Evolutionary conservation across 371 early-diverging fungal genomes (phyloP), one percentile per base, ranked within the genome.

Genomic region (Nematocida minor): DNA sequence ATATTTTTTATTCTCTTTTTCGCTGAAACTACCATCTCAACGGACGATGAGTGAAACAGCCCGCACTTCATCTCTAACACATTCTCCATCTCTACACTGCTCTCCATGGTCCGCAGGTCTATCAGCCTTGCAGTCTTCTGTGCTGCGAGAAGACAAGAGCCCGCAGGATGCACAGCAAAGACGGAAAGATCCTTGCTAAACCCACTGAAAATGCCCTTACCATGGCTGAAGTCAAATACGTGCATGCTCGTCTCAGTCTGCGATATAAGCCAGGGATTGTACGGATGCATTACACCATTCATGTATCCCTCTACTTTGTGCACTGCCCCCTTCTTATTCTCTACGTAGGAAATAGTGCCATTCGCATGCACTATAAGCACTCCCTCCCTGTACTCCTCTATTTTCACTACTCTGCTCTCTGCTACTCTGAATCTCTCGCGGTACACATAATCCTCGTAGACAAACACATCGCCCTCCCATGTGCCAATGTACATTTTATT

Each of bases 401-500:
- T 70, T 3, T 16, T 47, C 14, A 40, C 20, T 27, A 60, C 32
- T 9, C 22, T 6, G 18, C n/a, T 14, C 7, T 29, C n/a, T 7
- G 29, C 27, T n/a, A 31, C 46, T 38, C 22, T 18, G 47, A 70
- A 70, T 48, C 55, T 54, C 31, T 70, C 71, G 16, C 0, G 16
- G 20, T 44, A 62, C 6, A 18, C 47, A 4, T 7, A n/a, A 7
- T 64, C 71, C 27, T 70, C 27, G 34, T 62, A 70, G n/a, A 70
- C 40, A 60, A 70, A 70, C 14, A 70, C 62, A 20, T 70, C 64
- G 32, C 71, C 71, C 11, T 25, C 29, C 42, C 42, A 20, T n/a
- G 41, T 32, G 14, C 71, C 62, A 29, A 2, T 11, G 47, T 60
- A 70, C 34, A 70, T 7, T 9, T 9, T 44, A 14, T 38, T 38